Evolutionary conservation across 1,139 yeast species (phyloP), one percentile per base, ranked within the genome.

Genomic region (Blastobotrys proliferans): DNA sequence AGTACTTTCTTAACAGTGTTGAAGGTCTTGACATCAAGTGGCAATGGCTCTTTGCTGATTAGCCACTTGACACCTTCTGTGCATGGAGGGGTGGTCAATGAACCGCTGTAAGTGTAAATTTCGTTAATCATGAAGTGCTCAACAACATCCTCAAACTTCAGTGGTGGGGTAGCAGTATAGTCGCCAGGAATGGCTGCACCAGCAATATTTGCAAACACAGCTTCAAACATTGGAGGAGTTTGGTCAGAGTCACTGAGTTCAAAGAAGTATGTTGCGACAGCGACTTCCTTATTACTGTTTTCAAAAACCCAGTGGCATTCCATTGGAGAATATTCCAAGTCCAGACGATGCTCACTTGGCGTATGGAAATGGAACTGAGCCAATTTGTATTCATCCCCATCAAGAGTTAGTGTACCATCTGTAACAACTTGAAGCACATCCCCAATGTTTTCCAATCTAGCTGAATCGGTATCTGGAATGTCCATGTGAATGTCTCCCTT

Each of bases 291-390:
- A 13, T 25, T 14, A 6, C 28, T 6, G 26, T 27, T 37, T 32
- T 29, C 26, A 21, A 29, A 41, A 3, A 41, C 44, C 16, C 21
- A 41, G 22, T 41, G 44, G 9, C 8, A 14, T 20, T 41, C 44
- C 44, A 41, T 28, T n/a, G 44, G 44, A n/a, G 21, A 41, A 17
- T 22, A 41, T 30, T 31, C 40, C 27, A 11, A 3, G 34, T 41
- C 29, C 22, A 29, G 11, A 25, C 44, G 29, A 37, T 41, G 44
- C 37, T 41, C 44, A 14, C 35, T 26, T n/a, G 44, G 44, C 18
- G 44, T 41, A 27, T 41, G 44, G 36, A 41, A 41, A 18, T 41
- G 44, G 41, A 41, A 41, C 33, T 41, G 44, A 14, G n/a, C n/a
- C n/a, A n/a, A n/a, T n/a, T n/a, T n/a, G n/a, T n/a, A n/a, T n/a